A percentile compares a stretch with the other conserved stretches of the same genome.
Evolutionary conservation across 257 asterid species (phyloP).

Genomic region (Orobanche coerulescens): DNA sequence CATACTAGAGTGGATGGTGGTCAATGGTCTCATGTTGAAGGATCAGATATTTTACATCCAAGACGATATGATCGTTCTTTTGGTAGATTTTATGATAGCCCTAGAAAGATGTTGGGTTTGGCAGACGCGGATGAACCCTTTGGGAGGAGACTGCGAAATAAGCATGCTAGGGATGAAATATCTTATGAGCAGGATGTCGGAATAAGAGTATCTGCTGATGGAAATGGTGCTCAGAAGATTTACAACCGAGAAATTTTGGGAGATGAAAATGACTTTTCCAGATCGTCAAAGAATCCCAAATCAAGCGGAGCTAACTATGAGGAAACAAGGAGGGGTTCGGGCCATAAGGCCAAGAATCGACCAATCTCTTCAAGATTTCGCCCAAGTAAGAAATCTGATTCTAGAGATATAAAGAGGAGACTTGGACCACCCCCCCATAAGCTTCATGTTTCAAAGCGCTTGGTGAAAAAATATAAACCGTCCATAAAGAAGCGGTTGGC

Average conservation of each 20-base stretch:
- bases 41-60: slow-evolving; percentile 25
- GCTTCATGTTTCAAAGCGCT: slow-evolving; percentile 45
- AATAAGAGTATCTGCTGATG: slow-evolving; percentile 34
- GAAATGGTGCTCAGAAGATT: slow-evolving; percentile 32
- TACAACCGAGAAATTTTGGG: slow-evolving; percentile 27
- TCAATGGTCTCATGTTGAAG: slow-evolving; percentile 26
- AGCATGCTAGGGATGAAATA: slow-evolving; percentile 22
- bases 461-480: slow-evolving; percentile 30
- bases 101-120: slow-evolving; percentile 24
- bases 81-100: slow-evolving; percentile 27
- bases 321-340: slow-evolving; percentile 23
- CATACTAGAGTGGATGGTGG: slow-evolving; percentile 29
- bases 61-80: slow-evolving; percentile 26
- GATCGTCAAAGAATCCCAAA: slow-evolving; percentile 28
- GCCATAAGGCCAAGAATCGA: slow-evolving; percentile 16
- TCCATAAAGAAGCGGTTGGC: slow-evolving; percentile 50
- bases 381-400: slow-evolving; percentile 26
- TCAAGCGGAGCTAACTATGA: slow-evolving; percentile 21
- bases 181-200: slow-evolving; percentile 22
- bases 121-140: slow-evolving; percentile 30
- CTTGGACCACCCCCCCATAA: slow-evolving; percentile 44
- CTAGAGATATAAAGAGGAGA: slow-evolving; percentile 52
- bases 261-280: slow-evolving; percentile 23
- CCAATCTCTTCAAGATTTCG: slow-evolving; percentile 27
- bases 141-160: slow-evolving; percentile 24